Evolutionary conservation across 495 filamentous ascomycete species (phyloP).

Genomic region (Glarea lozoyensis): DNA sequence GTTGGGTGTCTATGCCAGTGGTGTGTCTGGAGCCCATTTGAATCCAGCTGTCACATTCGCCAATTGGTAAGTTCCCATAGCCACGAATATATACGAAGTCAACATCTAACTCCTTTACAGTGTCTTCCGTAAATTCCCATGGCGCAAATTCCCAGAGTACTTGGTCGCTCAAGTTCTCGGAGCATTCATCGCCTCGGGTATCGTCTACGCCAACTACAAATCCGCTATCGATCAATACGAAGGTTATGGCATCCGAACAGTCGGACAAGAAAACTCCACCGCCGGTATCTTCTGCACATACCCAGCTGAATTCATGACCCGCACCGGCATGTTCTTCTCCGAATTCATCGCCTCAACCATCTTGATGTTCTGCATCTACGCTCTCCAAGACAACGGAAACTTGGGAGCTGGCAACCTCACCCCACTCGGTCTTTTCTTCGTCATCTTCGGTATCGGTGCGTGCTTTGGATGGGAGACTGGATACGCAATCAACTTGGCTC

Average conservation of each 20-base stretch:
- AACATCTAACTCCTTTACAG: conserved; percentile 28
- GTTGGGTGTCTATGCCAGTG: conserved; percentile 56
- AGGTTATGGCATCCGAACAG: conserved; percentile 25
- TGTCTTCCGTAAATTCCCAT: conserved; percentile 51
- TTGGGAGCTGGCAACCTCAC: conserved; percentile 34
- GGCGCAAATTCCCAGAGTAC: conserved; percentile 49
- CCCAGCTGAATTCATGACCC: conserved; percentile 51
- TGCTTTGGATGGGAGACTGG: conserved; percentile 65
- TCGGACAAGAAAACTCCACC: conserved; percentile 35
- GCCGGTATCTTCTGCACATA: conserved; percentile 63
- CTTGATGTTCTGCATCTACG: conserved; percentile 61
- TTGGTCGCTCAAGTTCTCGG: conserved; percentile 44
- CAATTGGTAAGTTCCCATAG: conserved; percentile 13
- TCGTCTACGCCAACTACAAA: conserved; percentile 50
- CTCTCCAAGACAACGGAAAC: conserved; percentile 50
- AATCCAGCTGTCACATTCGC: conserved; percentile 59
- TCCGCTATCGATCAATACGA: conserved; percentile 46
- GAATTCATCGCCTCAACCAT: conserved; percentile 55
- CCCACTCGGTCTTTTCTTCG: conserved; percentile 53
- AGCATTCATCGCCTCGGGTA: conserved; percentile 42
- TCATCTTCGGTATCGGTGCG: conserved; percentile 59
- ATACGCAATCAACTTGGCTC: conserved; percentile 58
- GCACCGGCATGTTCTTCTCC: conserved; percentile 51
- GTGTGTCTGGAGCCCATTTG: conserved; percentile 49
- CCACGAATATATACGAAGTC: not conserved